Evolutionary conservation across 108 stramenopile species (phyloP).

Genomic region (Poteriospumella lacustris): DNA sequence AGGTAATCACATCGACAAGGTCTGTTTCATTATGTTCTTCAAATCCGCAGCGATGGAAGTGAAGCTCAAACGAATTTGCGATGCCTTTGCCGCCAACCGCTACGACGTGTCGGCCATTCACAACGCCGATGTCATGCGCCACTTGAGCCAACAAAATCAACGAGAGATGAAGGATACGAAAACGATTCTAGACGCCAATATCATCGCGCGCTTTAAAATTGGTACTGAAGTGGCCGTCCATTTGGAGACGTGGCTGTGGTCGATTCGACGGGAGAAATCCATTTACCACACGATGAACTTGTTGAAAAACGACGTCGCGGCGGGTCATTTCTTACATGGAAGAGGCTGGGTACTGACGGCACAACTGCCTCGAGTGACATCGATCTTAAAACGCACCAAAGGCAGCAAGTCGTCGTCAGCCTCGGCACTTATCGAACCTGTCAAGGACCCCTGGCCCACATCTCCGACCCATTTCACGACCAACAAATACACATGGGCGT

Average conservation of each 20-base stretch:
- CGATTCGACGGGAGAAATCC: slow-evolving; percentile 79
- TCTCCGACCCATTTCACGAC: slow-evolving; percentile 93
- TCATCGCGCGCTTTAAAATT: too few relatives aligned
- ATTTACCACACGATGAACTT: slow-evolving; percentile 94
- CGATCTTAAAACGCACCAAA: slow-evolving; percentile 70
- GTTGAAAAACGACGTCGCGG: slow-evolving; percentile 87
- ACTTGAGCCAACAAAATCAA: too few relatives aligned
- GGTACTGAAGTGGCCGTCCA: slow-evolving; percentile 69
- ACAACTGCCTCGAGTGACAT: slow-evolving; percentile 62
- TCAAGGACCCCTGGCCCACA: slow-evolving; percentile 52
- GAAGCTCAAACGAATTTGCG: slow-evolving; percentile 94
- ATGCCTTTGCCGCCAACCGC: slow-evolving; percentile 85
- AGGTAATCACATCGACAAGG: slow-evolving; percentile 72
- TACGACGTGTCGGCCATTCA: slow-evolving; percentile 82
- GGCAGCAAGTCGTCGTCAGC: slow-evolving; percentile 77
- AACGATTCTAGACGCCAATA: too few relatives aligned
- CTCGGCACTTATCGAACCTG: too few relatives aligned
- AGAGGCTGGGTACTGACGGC: too few relatives aligned
- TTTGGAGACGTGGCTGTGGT: slow-evolving; percentile 78
- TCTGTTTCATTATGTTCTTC: slow-evolving; percentile 94
- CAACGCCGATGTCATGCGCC: slow-evolving; percentile 68
- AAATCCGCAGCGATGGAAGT: slow-evolving; percentile 79
- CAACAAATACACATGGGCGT: slow-evolving; percentile 85
- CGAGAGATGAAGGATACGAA: too few relatives aligned
- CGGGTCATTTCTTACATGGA: too few relatives aligned